Conservation (phyloP, 345 rosid genomes). For the Populus davidiana region DNA sequence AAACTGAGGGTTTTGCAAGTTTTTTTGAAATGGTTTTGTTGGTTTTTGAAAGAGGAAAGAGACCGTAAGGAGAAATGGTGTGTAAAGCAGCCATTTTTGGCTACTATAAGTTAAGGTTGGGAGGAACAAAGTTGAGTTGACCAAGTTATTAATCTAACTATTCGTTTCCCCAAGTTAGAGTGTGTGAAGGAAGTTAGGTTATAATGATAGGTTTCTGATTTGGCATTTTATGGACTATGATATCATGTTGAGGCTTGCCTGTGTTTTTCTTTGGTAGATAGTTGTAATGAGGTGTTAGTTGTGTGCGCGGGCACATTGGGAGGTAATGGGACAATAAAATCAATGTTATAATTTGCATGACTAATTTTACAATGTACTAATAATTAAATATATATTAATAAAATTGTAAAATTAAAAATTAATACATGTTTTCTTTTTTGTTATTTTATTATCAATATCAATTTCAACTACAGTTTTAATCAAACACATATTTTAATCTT, state of each 20-base stretch:
- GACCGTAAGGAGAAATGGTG: slow-evolving; percentile 49
- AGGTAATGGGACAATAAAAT: not conserved
- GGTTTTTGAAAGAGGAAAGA: slow-evolving; percentile 53
- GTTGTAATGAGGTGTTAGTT: not conserved
- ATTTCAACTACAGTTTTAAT: no score
- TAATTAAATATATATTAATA: no score
- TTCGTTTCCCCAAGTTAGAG: slow-evolving; percentile 38
- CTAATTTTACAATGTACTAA: no score
- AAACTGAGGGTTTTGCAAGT: slow-evolving; percentile 14
- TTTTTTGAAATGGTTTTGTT: slow-evolving; percentile 27
- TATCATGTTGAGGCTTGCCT: not conserved
- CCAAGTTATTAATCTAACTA: slow-evolving; percentile 30
- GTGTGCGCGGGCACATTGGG: not conserved
- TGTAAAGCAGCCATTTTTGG: slow-evolving; percentile 67
- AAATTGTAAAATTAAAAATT: no score
- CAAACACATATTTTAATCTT: no score
- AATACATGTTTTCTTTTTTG: no score
- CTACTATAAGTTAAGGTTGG: slow-evolving; percentile 21
- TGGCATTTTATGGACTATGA: not conserved
- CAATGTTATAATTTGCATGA: no score
- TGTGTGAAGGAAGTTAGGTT: not conserved
- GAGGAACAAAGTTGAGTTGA: slow-evolving; percentile 31
- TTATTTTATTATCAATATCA: no score
- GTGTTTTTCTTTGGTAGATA: not conserved
- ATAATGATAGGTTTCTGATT: not conserved